These are phyloP conservation scores for Ceratobasidium sp. DNA, from an alignment of 1,284 basidiomycete genomes.

Conservation along the genomic window DNA sequence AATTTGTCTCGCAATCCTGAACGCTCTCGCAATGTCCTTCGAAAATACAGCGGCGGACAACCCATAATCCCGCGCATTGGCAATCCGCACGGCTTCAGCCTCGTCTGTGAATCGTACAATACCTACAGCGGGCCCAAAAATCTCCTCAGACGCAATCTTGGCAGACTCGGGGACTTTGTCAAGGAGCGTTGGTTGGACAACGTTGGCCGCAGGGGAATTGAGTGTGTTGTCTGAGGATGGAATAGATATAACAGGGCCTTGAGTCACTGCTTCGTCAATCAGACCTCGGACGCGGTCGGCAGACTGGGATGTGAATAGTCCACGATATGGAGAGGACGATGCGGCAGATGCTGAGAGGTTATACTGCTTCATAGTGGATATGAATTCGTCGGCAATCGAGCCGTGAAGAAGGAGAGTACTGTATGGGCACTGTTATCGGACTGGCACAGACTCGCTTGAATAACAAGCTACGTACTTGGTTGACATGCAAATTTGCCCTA, in stretches of 20 bases:
- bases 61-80: conserved; percentile 59
- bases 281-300: conserved; percentile 56
- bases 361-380: conserved; percentile 23
- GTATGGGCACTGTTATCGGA: background rate
- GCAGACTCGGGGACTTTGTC: conserved; percentile 51
- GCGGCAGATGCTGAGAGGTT: conserved; percentile 33
- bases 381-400: conserved; percentile 46
- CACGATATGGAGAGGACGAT: conserved; percentile 31
- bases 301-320: conserved; percentile 56
- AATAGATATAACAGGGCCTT: conserved; percentile 57
- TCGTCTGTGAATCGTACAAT: conserved; percentile 59
- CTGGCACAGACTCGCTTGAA: background rate
- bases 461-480: conserved; percentile 56
- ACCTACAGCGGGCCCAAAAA: conserved; percentile 63
- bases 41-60: conserved; percentile 57
- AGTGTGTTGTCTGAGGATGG: conserved; percentile 46
- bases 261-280: conserved; percentile 55
- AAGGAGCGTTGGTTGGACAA: conserved; percentile 57
- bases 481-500: conserved; percentile 65
- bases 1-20: conserved; percentile 55
- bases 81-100: conserved; percentile 57
- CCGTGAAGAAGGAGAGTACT: conserved; percentile 45
- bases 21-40: conserved; percentile 53
- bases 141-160: conserved; percentile 56
- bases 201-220: conserved; percentile 31